A percentile compares a stretch with the other conserved stretches of the same genome.
Evolutionary conservation across 1,284 basidiomycete genomes (phyloP).

Genomic region (Tylopilus sp.): DNA sequence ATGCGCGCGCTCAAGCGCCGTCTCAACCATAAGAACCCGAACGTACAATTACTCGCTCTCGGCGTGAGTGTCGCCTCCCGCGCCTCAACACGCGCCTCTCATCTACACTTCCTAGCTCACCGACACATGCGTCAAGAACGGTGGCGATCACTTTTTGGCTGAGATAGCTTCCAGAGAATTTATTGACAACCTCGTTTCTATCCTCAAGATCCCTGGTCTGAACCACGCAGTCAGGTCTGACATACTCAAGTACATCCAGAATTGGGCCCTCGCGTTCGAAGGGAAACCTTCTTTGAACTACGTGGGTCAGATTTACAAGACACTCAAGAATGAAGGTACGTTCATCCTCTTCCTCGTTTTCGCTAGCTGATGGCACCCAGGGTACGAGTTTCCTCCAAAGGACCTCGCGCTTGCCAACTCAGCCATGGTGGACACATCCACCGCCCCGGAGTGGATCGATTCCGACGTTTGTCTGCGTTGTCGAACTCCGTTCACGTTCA

Average conservation of each 20-base stretch:
- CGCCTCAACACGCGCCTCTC: conserved; percentile 9
- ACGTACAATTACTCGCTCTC: conserved; percentile 87
- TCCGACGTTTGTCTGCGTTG: conserved; percentile 94
- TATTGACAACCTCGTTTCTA: conserved; percentile 86
- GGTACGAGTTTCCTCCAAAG: conserved; percentile 80
- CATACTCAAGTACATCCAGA: conserved; percentile 80
- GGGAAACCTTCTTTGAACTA: conserved; percentile 74
- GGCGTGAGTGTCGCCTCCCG: conserved; percentile 51
- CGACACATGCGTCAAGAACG: conserved; percentile 97
- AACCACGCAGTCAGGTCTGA: conserved; percentile 84
- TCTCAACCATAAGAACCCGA: conserved; percentile 92
- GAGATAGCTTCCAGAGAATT: conserved; percentile 89
- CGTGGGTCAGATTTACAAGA: conserved; percentile 77
- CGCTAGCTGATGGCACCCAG: conserved; percentile 34
- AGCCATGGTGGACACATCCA: conserved; percentile 84
- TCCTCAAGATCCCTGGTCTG: conserved; percentile 67
- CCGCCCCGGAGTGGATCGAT: conserved; percentile 95
- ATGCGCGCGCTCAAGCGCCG: conserved; percentile 88
- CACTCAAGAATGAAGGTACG: conserved; percentile 71
- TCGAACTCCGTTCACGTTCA: conserved; percentile 88
- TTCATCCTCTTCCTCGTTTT: neutral
- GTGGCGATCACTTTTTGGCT: conserved; percentile 85
- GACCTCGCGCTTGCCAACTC: conserved; percentile 67
- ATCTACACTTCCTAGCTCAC: conserved; percentile 55
- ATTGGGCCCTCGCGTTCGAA: conserved; percentile 91